These are phyloP conservation scores for Silene coronaria DNA, from an alignment of 179 eudicot species.

Conservation along the genomic window DNA sequence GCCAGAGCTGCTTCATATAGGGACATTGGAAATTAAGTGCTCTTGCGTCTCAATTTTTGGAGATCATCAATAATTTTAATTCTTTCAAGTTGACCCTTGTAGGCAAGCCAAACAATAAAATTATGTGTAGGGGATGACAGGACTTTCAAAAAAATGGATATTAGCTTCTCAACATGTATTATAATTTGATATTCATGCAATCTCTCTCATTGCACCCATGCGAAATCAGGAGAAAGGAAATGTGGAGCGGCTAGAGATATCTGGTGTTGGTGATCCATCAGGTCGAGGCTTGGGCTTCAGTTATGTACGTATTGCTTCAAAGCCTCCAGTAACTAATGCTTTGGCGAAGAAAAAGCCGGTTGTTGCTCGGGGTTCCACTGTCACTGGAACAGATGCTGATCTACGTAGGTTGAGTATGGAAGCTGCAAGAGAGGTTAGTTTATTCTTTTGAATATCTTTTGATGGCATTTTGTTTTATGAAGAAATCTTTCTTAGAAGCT, in stretches of 20 bases:
- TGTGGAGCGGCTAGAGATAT: conserved; percentile 89
- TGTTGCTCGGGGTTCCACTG: conserved; percentile 64
- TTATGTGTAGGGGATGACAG: not conserved
- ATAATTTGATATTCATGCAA: conserved; percentile 2
- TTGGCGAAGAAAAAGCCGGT: conserved; percentile 69
- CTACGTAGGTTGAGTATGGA: conserved; percentile 98
- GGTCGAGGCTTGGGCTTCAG: conserved; percentile 98
- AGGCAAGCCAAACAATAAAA: not conserved
- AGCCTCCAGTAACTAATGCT: conserved; percentile 73
- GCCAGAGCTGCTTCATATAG: not conserved
- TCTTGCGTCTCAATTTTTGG: not conserved
- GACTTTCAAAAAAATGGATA: too few species aligned
- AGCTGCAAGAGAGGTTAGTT: conserved; percentile 89
- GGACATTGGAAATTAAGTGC: not conserved
- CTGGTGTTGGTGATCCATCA: conserved; percentile 99
- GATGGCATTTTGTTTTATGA: not conserved
- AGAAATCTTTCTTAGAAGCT: not conserved
- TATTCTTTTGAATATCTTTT: not conserved
- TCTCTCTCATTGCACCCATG: not conserved
- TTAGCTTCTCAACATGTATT: not conserved
- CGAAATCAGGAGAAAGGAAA: conserved; percentile 68
- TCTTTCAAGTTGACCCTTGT: not conserved
- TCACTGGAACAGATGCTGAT: conserved; percentile 99
- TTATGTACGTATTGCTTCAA: conserved; percentile 78
- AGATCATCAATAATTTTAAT: not conserved